Percentiles rank a stretch among this genome's conserved stretches.
These are phyloP conservation scores for Solanum dulcamara DNA, from an alignment of 257 asterid species.

Conservation along the genomic window DNA sequence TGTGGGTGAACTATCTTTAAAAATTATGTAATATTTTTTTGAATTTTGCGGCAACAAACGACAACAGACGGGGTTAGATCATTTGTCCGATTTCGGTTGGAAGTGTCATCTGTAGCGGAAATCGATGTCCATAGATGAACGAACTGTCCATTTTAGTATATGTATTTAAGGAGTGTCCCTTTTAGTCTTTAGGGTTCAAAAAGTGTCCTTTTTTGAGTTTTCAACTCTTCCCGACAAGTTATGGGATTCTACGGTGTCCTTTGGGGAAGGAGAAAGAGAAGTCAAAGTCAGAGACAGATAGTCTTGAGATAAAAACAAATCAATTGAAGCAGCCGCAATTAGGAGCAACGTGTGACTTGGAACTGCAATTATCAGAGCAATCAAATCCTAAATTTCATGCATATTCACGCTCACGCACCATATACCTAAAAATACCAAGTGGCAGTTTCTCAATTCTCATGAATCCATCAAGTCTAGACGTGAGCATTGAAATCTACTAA, in stretches of 20 bases:
- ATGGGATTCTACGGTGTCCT: slow-evolving; percentile 59
- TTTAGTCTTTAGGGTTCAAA: too few species aligned
- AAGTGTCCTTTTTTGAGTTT: too few species aligned
- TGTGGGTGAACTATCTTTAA: too few species aligned
- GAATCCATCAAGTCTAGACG: not conserved
- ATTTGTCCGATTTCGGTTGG: too few species aligned
- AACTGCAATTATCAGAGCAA: not conserved
- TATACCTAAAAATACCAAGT: not conserved
- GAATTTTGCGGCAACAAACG: too few species aligned
- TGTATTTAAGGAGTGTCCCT: too few species aligned
- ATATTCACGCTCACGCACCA: not conserved
- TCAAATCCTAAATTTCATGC: not conserved
- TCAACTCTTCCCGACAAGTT: too few species aligned
- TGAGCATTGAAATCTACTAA: not conserved
- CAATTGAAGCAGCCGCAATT: not conserved
- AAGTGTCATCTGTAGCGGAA: too few species aligned
- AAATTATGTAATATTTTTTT: too few species aligned
- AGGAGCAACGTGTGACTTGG: not conserved
- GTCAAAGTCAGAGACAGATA: not conserved
- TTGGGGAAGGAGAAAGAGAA: slow-evolving; percentile 61
- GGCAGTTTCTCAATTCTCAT: not conserved
- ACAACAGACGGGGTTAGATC: too few species aligned
- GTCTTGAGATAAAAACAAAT: not conserved
- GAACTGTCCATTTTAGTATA: too few species aligned
- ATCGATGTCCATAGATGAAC: too few species aligned